phyloP scores from a whole-genome alignment of 2,329 filamentous ascomycete species.

The Pyrenophora teres region DNA sequence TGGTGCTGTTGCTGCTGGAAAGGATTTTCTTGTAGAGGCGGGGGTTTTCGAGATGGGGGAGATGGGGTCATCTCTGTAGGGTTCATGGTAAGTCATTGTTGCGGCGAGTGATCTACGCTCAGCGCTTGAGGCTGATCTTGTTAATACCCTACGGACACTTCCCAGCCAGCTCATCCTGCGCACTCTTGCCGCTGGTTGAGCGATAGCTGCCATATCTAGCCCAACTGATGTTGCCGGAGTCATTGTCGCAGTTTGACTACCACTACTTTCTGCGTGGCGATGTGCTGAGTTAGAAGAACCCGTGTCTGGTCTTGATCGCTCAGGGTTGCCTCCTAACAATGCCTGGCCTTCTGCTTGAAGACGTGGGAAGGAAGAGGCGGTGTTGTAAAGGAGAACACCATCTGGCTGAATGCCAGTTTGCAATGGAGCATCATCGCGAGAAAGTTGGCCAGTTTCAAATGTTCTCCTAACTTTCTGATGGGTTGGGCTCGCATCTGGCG shows the following conservation, averaged over 20 bases:
- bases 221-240: slow-evolving; percentile 35
- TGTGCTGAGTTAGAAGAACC: slow-evolving; percentile 34
- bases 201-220: slow-evolving; percentile 19
- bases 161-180: slow-evolving; percentile 46
- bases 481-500: slow-evolving; percentile 41
- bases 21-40: slow-evolving; percentile 22
- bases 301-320: slow-evolving; percentile 37
- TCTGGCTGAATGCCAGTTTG: slow-evolving; percentile 47
- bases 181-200: slow-evolving; percentile 24
- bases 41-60: slow-evolving; percentile 13
- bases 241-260: slow-evolving; percentile 30
- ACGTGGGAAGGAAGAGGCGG: slow-evolving; percentile 55
- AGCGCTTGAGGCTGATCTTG: slow-evolving; percentile 32
- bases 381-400: slow-evolving; percentile 58
- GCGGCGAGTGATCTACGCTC: slow-evolving; percentile 36
- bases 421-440: slow-evolving; percentile 29
- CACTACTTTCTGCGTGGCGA: slow-evolving; percentile 29
- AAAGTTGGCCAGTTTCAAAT: slow-evolving; percentile 26
- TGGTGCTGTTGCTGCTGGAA: slow-evolving; percentile 23
- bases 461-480: slow-evolving; percentile 21
- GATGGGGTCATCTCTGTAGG: slow-evolving; percentile 36
- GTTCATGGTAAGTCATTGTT: slow-evolving; percentile 30
- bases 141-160: slow-evolving; percentile 44
- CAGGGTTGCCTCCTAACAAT: slow-evolving; percentile 53
- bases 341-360: slow-evolving; percentile 59